Evolutionary conservation across 371 early-diverging fungal genomes (phyloP).

Genomic region (Mucor velutinosus): DNA sequence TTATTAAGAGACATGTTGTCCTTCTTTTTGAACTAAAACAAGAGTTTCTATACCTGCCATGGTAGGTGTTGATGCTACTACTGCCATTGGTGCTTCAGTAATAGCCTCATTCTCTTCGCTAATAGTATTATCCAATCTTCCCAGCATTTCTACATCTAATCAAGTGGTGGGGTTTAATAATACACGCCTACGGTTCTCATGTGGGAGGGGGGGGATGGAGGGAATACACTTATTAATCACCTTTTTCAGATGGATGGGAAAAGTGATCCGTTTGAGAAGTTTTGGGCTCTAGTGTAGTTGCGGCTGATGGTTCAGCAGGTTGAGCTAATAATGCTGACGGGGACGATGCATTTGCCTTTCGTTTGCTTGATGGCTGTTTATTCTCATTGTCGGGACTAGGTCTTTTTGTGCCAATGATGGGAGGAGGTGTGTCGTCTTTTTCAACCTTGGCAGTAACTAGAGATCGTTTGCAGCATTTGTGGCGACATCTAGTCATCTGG

Average conservation of each 20-base stretch:
- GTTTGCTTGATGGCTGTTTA: background rate
- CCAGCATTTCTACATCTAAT: background rate
- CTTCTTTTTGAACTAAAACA: background rate
- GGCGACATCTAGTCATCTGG: constrained; percentile 9
- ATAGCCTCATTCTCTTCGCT: background rate
- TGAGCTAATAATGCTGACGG: background rate
- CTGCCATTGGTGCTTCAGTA: background rate
- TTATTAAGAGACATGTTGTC: background rate
- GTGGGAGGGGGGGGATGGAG: background rate
- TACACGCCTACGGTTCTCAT: background rate
- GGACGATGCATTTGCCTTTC: background rate
- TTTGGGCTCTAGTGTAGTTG: background rate
- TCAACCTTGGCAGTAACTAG: background rate
- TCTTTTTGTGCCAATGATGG: background rate
- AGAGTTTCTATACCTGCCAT: background rate
- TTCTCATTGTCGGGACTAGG: background rate
- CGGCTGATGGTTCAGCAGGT: background rate
- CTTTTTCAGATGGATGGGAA: background rate
- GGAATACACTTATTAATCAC: background rate
- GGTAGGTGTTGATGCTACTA: background rate
- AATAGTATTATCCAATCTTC: background rate
- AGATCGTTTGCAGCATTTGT: constrained; percentile 18
- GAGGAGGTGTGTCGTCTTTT: background rate
- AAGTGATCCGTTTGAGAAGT: background rate
- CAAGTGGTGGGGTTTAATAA: background rate